A percentile compares a stretch with the other conserved stretches of the same genome.
phyloP scores from a whole-genome alignment of 2,329 filamentous ascomycete species.

The Xylaria sp. region DNA sequence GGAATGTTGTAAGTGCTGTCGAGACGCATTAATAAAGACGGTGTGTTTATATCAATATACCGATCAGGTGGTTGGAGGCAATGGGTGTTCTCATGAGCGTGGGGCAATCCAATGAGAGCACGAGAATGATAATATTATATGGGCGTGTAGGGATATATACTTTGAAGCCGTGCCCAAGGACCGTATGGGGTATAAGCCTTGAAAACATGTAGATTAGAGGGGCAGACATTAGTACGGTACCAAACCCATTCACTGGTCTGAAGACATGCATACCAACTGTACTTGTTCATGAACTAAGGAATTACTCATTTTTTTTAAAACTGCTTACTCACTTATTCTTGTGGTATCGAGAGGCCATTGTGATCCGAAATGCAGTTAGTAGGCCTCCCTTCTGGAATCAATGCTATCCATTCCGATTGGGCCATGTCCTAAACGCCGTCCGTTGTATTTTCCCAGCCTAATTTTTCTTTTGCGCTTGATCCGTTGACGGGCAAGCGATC shows the following conservation, averaged over 20 bases:
- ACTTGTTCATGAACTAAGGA: neutral
- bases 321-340: slow-evolving; percentile 1
- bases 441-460: neutral
- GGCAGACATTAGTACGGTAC: no score
- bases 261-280: neutral
- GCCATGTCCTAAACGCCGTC: slow-evolving; percentile 14
- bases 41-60: neutral
- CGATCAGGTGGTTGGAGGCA: no score
- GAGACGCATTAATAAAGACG: neutral
- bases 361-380: neutral
- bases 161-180: no score
- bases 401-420: neutral
- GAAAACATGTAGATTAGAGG: no score
- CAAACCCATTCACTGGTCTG: neutral
- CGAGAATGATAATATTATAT: no score
- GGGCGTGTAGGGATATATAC: no score
- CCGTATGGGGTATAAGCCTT: no score
- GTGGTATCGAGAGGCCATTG: neutral
- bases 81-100: no score
- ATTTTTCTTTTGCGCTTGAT: neutral
- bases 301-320: neutral
- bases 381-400: neutral
- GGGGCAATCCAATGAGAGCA: no score
- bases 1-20: neutral
- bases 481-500: neutral